These are phyloP conservation scores for Panaeolus cyanescens DNA, from an alignment of 768 basidiomycete species.

Conservation along the genomic window DNA sequence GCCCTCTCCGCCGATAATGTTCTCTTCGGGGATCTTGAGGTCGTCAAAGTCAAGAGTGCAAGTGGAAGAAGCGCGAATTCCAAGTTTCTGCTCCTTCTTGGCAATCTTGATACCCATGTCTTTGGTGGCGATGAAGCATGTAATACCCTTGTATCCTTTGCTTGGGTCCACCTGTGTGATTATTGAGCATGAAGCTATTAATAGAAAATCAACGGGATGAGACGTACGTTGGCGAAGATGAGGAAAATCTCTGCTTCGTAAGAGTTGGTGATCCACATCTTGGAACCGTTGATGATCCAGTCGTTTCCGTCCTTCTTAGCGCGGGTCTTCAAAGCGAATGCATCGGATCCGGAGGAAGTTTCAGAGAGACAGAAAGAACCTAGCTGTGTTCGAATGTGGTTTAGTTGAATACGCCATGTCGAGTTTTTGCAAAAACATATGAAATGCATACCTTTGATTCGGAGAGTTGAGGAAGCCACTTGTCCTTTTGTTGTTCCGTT, in stretches of 20 bases:
- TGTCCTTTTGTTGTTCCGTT: conserved; percentile 80
- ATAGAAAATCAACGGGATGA: background rate
- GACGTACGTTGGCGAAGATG: conserved; percentile 88
- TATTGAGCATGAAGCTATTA: background rate
- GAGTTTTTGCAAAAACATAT: background rate
- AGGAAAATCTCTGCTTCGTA: conserved; percentile 89
- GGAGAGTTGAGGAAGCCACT: conserved; percentile 85
- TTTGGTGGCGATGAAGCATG: conserved; percentile 94
- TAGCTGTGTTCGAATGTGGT: conserved; percentile 52
- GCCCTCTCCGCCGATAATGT: conserved; percentile 90
- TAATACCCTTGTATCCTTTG: conserved; percentile 99
- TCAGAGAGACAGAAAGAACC: conserved; percentile 97
- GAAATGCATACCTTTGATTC: conserved; percentile 65
- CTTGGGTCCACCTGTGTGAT: conserved; percentile 70
- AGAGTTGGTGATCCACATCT: conserved; percentile 99
- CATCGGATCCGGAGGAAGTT: conserved; percentile 91
- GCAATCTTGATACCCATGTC: conserved; percentile 97
- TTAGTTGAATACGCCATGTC: background rate
- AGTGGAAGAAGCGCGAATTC: conserved; percentile 94
- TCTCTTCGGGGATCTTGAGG: conserved; percentile 78
- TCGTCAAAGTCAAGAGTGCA: conserved; percentile 96
- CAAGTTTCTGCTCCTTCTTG: conserved; percentile 98
- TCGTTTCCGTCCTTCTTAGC: conserved; percentile 85
- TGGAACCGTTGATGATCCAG: conserved; percentile 93
- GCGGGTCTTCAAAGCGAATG: conserved; percentile 93